Evolutionary conservation across 148 eudicot species (phyloP).

Genomic region (Chenopodium album): DNA sequence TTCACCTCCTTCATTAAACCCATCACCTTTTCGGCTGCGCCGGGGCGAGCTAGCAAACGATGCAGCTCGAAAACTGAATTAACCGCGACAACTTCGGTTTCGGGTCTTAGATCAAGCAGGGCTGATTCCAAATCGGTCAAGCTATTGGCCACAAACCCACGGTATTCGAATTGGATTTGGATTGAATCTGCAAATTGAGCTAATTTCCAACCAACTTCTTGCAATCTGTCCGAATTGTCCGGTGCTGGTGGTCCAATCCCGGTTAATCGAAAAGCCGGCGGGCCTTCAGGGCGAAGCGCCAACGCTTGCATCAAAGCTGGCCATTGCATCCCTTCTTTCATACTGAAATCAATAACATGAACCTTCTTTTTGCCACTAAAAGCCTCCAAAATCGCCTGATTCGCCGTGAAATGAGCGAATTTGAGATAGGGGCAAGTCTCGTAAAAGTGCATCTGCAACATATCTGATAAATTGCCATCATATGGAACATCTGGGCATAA

Average conservation of each 20-base stretch:
- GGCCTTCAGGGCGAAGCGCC: constrained; percentile 74
- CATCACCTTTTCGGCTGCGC: constrained; percentile 58
- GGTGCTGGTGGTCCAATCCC: constrained; percentile 89
- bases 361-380: constrained; percentile 51
- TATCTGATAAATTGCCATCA: constrained; percentile 49
- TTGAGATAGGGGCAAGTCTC: constrained; percentile 81
- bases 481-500: constrained; percentile 44
- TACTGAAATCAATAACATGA: constrained; percentile 83
- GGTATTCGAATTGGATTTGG: constrained; percentile 64
- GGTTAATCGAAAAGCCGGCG: constrained; percentile 68
- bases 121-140: constrained; percentile 65
- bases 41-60: constrained; percentile 50
- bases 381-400: constrained; percentile 88
- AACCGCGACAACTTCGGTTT: constrained; percentile 59
- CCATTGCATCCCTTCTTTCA: constrained; percentile 98
- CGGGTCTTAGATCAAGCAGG: constrained; percentile 27
- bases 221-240: constrained; percentile 64
- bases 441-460: constrained; percentile 74
- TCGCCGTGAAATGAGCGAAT: constrained; percentile 92
- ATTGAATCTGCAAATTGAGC: constrained; percentile 71
- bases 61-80: constrained; percentile 86
- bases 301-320: constrained; percentile 84
- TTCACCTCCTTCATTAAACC: constrained; percentile 51
- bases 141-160: constrained; percentile 62
- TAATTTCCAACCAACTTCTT: constrained; percentile 78